These are phyloP conservation scores for Salvia splendens DNA, from an alignment of 257 asterid species.

Conservation along the genomic window DNA sequence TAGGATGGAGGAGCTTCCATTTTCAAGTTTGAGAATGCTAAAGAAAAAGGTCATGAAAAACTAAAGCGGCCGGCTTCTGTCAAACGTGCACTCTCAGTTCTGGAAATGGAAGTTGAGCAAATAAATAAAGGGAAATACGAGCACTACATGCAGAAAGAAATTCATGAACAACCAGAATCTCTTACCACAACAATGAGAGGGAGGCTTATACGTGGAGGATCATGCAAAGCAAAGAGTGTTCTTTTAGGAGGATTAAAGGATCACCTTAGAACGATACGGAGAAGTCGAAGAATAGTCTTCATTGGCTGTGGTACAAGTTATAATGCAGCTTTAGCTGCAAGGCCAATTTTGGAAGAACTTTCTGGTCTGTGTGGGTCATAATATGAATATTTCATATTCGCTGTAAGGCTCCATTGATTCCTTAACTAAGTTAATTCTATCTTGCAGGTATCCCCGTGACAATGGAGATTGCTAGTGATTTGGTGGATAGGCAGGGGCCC, in stretches of 20 bases:
- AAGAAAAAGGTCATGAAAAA: conserved; percentile 53
- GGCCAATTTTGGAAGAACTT: conserved; percentile 94
- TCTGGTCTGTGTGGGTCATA: conserved; percentile 56
- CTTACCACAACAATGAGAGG: conserved; percentile 96
- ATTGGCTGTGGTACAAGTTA: conserved; percentile 98
- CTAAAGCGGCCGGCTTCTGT: conserved; percentile 78
- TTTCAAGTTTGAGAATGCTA: conserved; percentile 70
- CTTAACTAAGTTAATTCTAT: conserved; percentile 18
- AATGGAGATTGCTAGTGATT: conserved; percentile 98
- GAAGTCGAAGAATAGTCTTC: conserved; percentile 94
- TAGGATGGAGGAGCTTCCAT: conserved; percentile 92
- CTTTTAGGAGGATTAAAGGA: conserved; percentile 96
- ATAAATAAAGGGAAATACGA: conserved; percentile 92
- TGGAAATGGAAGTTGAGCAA: conserved; percentile 98
- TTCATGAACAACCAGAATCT: conserved; percentile 97
- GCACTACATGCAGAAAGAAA: conserved; percentile 98
- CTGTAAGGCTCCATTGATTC: conserved; percentile 1
- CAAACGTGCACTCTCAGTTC: conserved; percentile 88
- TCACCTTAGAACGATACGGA: conserved; percentile 85
- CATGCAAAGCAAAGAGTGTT: conserved; percentile 81
- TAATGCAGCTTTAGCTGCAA: conserved; percentile 94
- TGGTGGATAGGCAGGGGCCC: conserved; percentile 96
- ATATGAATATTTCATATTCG: neutral
- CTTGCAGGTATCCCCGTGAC: conserved; percentile 86
- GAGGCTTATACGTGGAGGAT: conserved; percentile 91